A percentile compares a stretch with the other conserved stretches of the same genome.
These are phyloP conservation scores for Ogataea methylovora DNA, from an alignment of 805 yeast genomes.

Conservation along the genomic window DNA sequence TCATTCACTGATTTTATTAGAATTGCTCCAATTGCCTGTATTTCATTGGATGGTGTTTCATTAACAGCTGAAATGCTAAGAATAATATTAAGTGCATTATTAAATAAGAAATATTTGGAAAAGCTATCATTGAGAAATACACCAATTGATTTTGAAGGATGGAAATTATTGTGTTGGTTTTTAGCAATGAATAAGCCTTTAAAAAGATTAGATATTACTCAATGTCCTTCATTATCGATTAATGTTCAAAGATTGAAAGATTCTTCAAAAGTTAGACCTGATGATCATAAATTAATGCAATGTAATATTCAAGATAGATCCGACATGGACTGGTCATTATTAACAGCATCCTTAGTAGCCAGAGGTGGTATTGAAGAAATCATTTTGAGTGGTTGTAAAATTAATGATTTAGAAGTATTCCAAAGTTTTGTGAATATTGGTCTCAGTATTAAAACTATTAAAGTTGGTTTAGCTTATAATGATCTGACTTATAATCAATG, in stretches of 20 bases:
- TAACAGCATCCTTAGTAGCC: constrained; percentile 58
- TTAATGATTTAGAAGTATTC: constrained; percentile 47
- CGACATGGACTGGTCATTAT: constrained; percentile 75
- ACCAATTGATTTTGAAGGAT: constrained; percentile 60
- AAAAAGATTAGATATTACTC: constrained; percentile 63
- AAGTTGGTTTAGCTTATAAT: constrained; percentile 74
- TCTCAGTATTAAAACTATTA: constrained; percentile 42
- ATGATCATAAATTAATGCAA: constrained; percentile 31
- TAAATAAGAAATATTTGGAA: constrained; percentile 57
- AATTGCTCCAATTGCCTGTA: constrained; percentile 71
- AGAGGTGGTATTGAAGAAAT: constrained; percentile 78
- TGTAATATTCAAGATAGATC: constrained; percentile 51
- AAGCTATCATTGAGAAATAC: constrained; percentile 76
- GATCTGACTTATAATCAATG: constrained; percentile 56
- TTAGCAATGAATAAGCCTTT: constrained; percentile 54
- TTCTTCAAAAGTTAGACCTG: constrained; percentile 11
- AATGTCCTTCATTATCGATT: constrained; percentile 44
- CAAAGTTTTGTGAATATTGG: constrained; percentile 49
- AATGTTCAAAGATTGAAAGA: constrained; percentile 32
- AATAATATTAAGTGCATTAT: constrained; percentile 62
- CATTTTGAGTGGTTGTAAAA: constrained; percentile 69
- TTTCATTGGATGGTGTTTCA: constrained; percentile 73
- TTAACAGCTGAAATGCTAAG: constrained; percentile 71
- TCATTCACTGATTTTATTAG: constrained; percentile 85
- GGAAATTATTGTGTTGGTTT: constrained; percentile 76